Percentiles rank a stretch among this genome's conserved stretches.
phyloP scores from a whole-genome alignment of 139 green algal genomes.

The Haematococcus sp. region DNA sequence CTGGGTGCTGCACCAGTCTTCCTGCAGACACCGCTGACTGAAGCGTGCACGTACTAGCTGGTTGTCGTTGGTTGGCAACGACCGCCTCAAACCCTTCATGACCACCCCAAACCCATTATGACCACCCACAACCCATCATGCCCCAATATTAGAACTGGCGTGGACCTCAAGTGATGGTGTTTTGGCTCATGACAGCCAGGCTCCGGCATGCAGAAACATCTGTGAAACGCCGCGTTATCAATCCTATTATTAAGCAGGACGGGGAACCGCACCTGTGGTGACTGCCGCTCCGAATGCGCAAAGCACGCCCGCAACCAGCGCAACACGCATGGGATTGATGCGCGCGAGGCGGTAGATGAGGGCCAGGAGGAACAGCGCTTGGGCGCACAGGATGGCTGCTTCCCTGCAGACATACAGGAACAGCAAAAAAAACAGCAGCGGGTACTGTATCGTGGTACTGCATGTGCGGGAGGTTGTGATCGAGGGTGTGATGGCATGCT shows the following conservation, averaged over 20 bases:
- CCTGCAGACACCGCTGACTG: too few species aligned
- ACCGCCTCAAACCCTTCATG: too few species aligned
- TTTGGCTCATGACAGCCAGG: too few species aligned
- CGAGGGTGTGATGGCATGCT: background rate
- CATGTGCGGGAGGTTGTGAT: background rate
- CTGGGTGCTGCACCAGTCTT: too few species aligned
- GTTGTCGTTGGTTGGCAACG: too few species aligned
- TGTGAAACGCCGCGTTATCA: too few species aligned
- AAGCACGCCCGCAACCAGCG: constrained; percentile 9
- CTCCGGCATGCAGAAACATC: too few species aligned
- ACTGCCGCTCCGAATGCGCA: constrained; percentile 12
- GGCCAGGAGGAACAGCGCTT: constrained; percentile 69
- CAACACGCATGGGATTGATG: constrained; percentile 5
- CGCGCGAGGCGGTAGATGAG: constrained; percentile 69
- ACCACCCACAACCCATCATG: too few species aligned
- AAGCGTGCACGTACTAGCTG: too few species aligned
- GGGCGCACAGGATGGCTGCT: constrained; percentile 38
- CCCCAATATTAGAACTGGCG: too few species aligned
- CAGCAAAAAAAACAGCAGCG: background rate
- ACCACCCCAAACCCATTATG: too few species aligned
- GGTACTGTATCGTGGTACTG: background rate
- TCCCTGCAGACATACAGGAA: constrained; percentile 39
- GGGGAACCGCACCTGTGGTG: constrained; percentile 3
- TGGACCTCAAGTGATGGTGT: too few species aligned
- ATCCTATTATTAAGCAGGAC: background rate